Conservation (phyloP, 1,284 basidiomycete species). For the Puccinia novopanici region DNA sequence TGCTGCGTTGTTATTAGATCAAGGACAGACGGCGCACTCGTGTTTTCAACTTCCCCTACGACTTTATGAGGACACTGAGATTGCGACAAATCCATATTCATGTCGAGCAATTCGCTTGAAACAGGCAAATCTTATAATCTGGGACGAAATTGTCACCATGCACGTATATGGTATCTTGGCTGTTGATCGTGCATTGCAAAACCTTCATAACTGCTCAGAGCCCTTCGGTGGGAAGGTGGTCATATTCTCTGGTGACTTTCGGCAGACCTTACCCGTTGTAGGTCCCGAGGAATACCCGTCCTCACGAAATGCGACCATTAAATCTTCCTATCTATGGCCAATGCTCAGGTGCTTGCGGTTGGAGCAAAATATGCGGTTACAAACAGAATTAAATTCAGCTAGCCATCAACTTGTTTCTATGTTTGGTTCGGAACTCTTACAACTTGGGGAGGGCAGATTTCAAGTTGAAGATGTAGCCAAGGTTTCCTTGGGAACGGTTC, state of each 20-base stretch:
- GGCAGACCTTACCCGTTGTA: not conserved
- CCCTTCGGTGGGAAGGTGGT: not conserved
- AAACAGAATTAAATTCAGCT: not conserved
- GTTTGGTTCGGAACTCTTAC: not conserved
- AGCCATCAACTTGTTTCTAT: not conserved
- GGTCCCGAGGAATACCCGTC: not conserved
- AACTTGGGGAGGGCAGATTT: not conserved
- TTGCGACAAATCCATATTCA: not conserved
- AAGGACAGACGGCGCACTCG: conserved; percentile 63
- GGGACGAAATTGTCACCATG: not conserved
- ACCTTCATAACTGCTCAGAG: not conserved
- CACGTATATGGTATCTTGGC: not conserved
- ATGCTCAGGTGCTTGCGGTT: not conserved
- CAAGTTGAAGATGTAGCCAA: not conserved
- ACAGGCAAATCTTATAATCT: not conserved
- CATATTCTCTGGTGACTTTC: not conserved
- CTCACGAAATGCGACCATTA: not conserved
- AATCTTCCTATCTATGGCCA: not conserved
- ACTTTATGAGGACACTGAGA: not conserved
- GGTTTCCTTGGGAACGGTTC: too few relatives aligned
- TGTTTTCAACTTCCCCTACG: conserved; percentile 61
- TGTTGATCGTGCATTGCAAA: not conserved
- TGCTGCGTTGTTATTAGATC: conserved; percentile 61
- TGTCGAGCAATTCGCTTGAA: not conserved
- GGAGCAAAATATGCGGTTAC: not conserved